Percentiles rank a stretch among this genome's conserved stretches.
Evolutionary conservation across 2,329 filamentous ascomycete species (phyloP).

Genomic region (Fusarium azukiicola): DNA sequence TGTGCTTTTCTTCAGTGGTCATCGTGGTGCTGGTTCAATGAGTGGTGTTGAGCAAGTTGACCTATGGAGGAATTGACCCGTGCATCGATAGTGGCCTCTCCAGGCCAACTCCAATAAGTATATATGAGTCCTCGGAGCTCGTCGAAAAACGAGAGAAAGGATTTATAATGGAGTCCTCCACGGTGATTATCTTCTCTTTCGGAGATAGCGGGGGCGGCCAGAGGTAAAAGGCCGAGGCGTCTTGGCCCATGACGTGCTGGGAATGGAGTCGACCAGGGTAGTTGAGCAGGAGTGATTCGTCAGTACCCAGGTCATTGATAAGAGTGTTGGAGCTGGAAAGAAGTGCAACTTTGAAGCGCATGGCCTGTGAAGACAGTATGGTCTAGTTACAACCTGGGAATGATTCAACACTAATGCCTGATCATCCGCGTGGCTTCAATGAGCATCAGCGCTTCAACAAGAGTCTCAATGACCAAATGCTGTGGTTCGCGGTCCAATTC

Average conservation of each 20-base stretch:
- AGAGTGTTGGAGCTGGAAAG: background rate
- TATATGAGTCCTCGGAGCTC: background rate
- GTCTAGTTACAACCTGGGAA: no score
- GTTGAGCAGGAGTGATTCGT: background rate
- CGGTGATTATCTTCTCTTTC: conserved; percentile 17
- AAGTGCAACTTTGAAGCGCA: background rate
- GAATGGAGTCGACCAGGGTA: background rate
- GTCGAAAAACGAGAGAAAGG: conserved; percentile 1
- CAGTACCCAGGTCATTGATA: background rate
- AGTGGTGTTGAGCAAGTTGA: background rate
- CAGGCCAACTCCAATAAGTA: background rate
- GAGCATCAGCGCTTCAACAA: background rate
- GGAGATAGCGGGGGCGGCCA: background rate
- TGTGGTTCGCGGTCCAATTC: background rate
- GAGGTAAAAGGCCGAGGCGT: conserved; percentile 13
- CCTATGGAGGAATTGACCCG: background rate
- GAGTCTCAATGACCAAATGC: background rate
- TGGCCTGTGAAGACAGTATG: no score
- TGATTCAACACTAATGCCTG: no score
- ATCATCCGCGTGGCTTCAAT: no score
- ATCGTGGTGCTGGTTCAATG: background rate
- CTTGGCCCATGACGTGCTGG: conserved; percentile 2
- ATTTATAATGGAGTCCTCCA: conserved; percentile 6
- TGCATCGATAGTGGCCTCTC: background rate
- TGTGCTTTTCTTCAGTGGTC: background rate